Percentiles rank a stretch among this genome's conserved stretches.
phyloP scores from a whole-genome alignment of 2,329 filamentous ascomycete genomes.

The Trichoderma koningii region DNA sequence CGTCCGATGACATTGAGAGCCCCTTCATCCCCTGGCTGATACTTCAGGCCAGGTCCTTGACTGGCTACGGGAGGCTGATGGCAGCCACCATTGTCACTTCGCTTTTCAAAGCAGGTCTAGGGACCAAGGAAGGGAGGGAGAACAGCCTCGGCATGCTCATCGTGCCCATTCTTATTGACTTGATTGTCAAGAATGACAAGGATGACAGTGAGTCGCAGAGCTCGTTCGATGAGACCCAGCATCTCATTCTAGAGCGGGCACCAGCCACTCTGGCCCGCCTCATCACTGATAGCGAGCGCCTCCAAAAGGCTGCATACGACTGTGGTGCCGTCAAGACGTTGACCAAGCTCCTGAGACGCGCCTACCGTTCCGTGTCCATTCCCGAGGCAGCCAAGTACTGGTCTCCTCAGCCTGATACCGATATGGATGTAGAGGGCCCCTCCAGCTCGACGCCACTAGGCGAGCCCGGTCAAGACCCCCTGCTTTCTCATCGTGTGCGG shows the following conservation, averaged over 20 bases:
- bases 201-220: slow-evolving; percentile 46
- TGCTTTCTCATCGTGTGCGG: slow-evolving; percentile 68
- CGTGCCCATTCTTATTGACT: slow-evolving; percentile 67
- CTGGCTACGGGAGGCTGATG: slow-evolving; percentile 63
- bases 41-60: slow-evolving; percentile 59
- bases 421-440: slow-evolving; percentile 39
- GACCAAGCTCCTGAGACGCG: slow-evolving; percentile 52
- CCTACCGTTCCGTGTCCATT: slow-evolving; percentile 50
- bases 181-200: slow-evolving; percentile 54
- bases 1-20: slow-evolving; percentile 65
- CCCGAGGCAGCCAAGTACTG: slow-evolving; percentile 40
- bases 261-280: slow-evolving; percentile 77
- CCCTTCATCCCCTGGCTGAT: slow-evolving; percentile 75
- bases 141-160: slow-evolving; percentile 66
- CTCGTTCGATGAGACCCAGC: slow-evolving; percentile 41
- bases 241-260: slow-evolving; percentile 64
- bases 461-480: slow-evolving; percentile 59
- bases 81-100: slow-evolving; percentile 69
- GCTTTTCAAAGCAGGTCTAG: slow-evolving; percentile 68
- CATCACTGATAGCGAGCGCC: slow-evolving; percentile 72
- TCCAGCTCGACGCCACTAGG: slow-evolving; percentile 56
- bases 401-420: slow-evolving; percentile 43
- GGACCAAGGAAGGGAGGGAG: slow-evolving; percentile 62
- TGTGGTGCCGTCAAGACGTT: slow-evolving; percentile 52
- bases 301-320: slow-evolving; percentile 83